Conservation (phyloP, 306 rosid genomes). For the Cucumis melo region DNA sequence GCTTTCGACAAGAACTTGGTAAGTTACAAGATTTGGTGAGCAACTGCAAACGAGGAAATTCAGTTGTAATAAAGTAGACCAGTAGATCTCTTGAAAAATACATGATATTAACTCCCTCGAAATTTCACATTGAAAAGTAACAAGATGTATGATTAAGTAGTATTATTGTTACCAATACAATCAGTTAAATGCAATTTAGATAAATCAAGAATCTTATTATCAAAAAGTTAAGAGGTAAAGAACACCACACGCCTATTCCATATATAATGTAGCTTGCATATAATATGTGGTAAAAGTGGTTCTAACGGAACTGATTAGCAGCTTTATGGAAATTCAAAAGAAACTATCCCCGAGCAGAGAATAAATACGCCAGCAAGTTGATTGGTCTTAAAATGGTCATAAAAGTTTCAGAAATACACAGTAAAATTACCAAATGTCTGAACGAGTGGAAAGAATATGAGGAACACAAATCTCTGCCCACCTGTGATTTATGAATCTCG, state of each 20-base stretch:
- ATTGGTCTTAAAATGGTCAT: neutral
- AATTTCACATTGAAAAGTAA: neutral
- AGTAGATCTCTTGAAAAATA: neutral
- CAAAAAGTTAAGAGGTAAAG: neutral
- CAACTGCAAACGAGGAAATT: conserved; percentile 47
- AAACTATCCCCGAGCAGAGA: neutral
- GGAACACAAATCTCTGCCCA: conserved; percentile 14
- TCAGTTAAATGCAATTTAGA: neutral
- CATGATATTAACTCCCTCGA: neutral
- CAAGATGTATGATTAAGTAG: neutral
- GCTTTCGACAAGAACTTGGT: conserved; percentile 96
- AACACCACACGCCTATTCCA: neutral
- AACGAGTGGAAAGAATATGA: neutral
- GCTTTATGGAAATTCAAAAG: neutral
- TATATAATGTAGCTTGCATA: neutral
- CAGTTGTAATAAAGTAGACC: conserved; percentile 15
- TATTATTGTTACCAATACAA: neutral
- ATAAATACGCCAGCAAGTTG: neutral
- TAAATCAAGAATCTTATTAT: neutral
- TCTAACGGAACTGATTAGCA: neutral
- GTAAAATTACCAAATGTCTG: neutral
- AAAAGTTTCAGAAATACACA: neutral
- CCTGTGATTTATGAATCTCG: conserved; percentile 97
- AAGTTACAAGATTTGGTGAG: conserved; percentile 63
- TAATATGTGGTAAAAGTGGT: neutral